Base-by-base conservation (phyloP, 768 basidiomycete species). In the Coprinopsis sp. region DNA sequence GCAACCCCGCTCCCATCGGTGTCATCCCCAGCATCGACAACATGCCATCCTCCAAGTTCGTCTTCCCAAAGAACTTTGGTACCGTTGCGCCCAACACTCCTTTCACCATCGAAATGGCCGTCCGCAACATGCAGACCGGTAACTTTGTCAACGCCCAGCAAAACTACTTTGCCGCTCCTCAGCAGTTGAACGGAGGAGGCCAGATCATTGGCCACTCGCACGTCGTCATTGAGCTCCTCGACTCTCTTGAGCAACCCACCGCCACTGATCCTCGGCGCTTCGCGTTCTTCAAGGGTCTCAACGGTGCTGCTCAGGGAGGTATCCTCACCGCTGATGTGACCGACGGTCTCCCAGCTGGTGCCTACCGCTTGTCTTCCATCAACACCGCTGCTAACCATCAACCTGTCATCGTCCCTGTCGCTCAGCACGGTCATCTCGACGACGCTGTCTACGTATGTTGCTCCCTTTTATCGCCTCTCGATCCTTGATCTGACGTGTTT, bases 271-370 rank as follows among this genome's bases (percentile, higher is more conserved):
- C 81, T 4, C 65, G 59, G 45, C 64, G 64, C 37, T 84, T 85
- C 54, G 69, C 67, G 23, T 84, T 84, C 69, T 84, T 86, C 78
- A 79, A 80, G 74, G 83, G 68, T 53, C 64, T 70, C 50, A 76
- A 70, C 50, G 67, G 67, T 21, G 71, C 66, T 8, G 79, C 78
- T 30, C 54, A 54, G 25, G 76, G 78, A 63, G 81, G 78, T 10
- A 51, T 72, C 3, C 64, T 81, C 10, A 65, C 69, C n/a, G 73
- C 65, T 66, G 47, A 64, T 61, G 63, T 77, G 57, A 47, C 70
- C 8, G 40, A 62, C 23, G 82, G 81, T 56, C 66, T 84, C 33
- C 71, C 79, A n/a, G 73, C 62, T 16, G 80, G 81, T 44, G 54
- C 64, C 37, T 86, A 88, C 71, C 69, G 68, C 50, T 57, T 82